These are phyloP conservation scores for Calycina marina DNA, from an alignment of 2,329 filamentous ascomycete genomes.

Conservation along the genomic window DNA sequence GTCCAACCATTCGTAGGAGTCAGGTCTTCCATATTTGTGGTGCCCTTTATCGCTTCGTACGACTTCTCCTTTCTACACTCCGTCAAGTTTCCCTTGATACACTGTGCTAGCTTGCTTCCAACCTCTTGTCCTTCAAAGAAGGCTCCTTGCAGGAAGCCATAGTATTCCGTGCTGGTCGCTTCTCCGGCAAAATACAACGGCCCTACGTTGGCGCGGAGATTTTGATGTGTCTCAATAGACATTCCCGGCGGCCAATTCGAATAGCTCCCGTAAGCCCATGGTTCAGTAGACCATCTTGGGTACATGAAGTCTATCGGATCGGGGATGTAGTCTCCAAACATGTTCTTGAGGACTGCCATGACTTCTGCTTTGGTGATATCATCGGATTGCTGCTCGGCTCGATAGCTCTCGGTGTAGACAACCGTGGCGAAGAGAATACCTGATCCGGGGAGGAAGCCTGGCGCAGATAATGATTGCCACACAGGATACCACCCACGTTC, in stretches of 20 bases:
- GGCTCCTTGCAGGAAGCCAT: constrained; percentile 49
- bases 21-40: constrained; percentile 4
- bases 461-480: constrained; percentile 45
- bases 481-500: constrained; percentile 33
- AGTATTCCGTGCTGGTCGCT: constrained; percentile 46
- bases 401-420: constrained; percentile 38
- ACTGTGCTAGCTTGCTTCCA: constrained; percentile 29
- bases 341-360: constrained; percentile 18
- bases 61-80: constrained; percentile 3
- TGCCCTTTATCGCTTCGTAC: constrained; percentile 6
- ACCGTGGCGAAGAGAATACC: constrained; percentile 54
- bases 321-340: constrained; percentile 35
- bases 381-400: constrained; percentile 43
- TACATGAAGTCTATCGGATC: constrained; percentile 37
- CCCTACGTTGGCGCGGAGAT: constrained; percentile 47
- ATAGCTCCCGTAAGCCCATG: constrained; percentile 43
- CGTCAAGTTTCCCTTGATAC: constrained; percentile 18
- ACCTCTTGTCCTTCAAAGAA: constrained; percentile 40
- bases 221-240: constrained; percentile 51
- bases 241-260: constrained; percentile 53
- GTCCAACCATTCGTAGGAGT: constrained; percentile 8
- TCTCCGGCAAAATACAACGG: constrained; percentile 52
- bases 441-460: constrained; percentile 43
- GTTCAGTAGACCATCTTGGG: constrained; percentile 31
- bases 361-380: constrained; percentile 30